phyloP scores from a whole-genome alignment of 1,139 yeast genomes.

The Arxiozyma slooffiae region DNA sequence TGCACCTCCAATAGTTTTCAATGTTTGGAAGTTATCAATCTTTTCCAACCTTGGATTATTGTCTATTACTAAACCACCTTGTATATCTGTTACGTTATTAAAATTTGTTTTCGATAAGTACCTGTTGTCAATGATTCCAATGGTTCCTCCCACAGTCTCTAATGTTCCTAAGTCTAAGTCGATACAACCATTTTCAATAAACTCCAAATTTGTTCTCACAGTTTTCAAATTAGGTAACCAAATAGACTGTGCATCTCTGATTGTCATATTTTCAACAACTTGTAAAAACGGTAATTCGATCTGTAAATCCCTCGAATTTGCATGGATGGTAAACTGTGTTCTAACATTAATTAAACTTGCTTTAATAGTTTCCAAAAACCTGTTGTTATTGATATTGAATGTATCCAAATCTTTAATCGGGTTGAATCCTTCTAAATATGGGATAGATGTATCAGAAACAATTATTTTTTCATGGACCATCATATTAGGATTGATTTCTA shows the following conservation, averaged over 20 bases:
- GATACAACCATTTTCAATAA: slow-evolving; percentile 53
- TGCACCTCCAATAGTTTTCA: slow-evolving; percentile 64
- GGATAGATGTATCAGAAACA: slow-evolving; percentile 61
- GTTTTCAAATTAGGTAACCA: slow-evolving; percentile 40
- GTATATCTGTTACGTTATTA: slow-evolving; percentile 45
- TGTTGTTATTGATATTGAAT: slow-evolving; percentile 59
- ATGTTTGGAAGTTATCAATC: slow-evolving; percentile 48
- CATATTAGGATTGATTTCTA: slow-evolving; percentile 44
- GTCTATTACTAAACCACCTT: slow-evolving; percentile 65
- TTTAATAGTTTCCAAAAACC: slow-evolving; percentile 52
- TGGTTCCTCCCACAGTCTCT: slow-evolving; percentile 53
- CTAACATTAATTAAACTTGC: slow-evolving; percentile 45
- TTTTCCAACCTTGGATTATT: slow-evolving; percentile 46
- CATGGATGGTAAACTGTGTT: slow-evolving; percentile 49
- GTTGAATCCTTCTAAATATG: slow-evolving; percentile 51
- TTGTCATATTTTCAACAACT: slow-evolving; percentile 48
- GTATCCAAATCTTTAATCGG: slow-evolving; percentile 40
- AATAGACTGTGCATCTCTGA: slow-evolving; percentile 47
- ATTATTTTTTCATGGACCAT: slow-evolving; percentile 43
- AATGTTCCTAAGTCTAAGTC: slow-evolving; percentile 45
- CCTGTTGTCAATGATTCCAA: slow-evolving; percentile 49
- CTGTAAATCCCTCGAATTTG: slow-evolving; percentile 48
- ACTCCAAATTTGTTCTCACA: slow-evolving; percentile 48
- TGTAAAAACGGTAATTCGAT: slow-evolving; percentile 53
- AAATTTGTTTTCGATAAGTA: slow-evolving; percentile 40